Percentiles rank a stretch among this genome's conserved stretches.
Evolutionary conservation across 306 rosid species (phyloP).

Genomic region (Lupinus albus): DNA sequence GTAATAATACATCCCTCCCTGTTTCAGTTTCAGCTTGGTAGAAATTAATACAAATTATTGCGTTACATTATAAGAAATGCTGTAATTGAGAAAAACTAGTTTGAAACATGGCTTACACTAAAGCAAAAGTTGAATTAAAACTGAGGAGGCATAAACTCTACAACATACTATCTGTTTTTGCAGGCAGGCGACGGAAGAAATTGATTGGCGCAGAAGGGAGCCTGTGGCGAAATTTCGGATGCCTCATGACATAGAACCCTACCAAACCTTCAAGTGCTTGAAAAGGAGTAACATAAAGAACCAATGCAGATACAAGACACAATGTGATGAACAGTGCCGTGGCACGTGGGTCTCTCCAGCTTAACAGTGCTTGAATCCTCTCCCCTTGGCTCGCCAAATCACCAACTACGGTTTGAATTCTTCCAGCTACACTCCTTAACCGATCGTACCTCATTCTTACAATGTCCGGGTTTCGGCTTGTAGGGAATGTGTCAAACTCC

Average conservation of each 20-base stretch:
- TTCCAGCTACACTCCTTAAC: slow-evolving; percentile 38
- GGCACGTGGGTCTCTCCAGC: slow-evolving; percentile 59
- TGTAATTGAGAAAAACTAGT: neutral
- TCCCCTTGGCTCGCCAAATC: slow-evolving; percentile 56
- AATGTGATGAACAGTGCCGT: slow-evolving; percentile 39
- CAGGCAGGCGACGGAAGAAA: slow-evolving; percentile 48
- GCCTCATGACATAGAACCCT: slow-evolving; percentile 47
- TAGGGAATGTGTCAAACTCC: slow-evolving; percentile 54
- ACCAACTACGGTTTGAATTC: slow-evolving; percentile 43
- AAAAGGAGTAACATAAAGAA: slow-evolving; percentile 45
- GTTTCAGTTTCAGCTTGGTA: slow-evolving; percentile 18
- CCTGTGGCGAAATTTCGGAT: slow-evolving; percentile 47
- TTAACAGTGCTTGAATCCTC: slow-evolving; percentile 53
- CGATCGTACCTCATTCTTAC: slow-evolving; percentile 55
- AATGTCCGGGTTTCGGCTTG: slow-evolving; percentile 39
- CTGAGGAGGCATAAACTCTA: slow-evolving; percentile 2
- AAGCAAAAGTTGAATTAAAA: neutral
- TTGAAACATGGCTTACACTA: slow-evolving; percentile 17
- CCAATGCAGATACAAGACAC: slow-evolving; percentile 31
- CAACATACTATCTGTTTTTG: slow-evolving; percentile 50
- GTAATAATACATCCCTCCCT: slow-evolving; percentile 22
- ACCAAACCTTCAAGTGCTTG: slow-evolving; percentile 44
- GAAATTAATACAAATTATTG: neutral
- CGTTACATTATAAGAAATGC: neutral
- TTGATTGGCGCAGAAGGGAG: slow-evolving; percentile 45